A percentile compares a stretch with the other conserved stretches of the same genome.
phyloP scores from a whole-genome alignment of 164 flowering plant species.

The Aristolochia fimbriata region DNA sequence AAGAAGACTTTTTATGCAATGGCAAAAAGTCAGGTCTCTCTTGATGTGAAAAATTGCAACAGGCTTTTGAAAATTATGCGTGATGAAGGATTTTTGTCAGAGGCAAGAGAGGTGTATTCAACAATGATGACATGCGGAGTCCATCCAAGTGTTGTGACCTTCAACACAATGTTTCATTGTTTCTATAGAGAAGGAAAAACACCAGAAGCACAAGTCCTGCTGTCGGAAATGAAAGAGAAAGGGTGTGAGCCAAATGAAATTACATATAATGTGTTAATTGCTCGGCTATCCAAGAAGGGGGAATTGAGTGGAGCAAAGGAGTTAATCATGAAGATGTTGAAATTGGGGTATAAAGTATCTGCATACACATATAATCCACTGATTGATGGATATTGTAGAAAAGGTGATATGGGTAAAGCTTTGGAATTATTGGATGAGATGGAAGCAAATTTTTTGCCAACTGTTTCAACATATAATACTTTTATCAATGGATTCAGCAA shows the following conservation, averaged over 20 bases:
- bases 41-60: slow-evolving; percentile 63
- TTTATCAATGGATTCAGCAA: slow-evolving; percentile 42
- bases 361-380: slow-evolving; percentile 49
- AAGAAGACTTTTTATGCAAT: slow-evolving; percentile 43
- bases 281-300: slow-evolving; percentile 47
- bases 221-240: slow-evolving; percentile 43
- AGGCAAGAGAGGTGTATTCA: slow-evolving; percentile 37
- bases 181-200: slow-evolving; percentile 47
- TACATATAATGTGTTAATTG: slow-evolving; percentile 56
- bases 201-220: slow-evolving; percentile 25
- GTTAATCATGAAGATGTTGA: slow-evolving; percentile 40
- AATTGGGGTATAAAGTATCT: slow-evolving; percentile 34
- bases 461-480: slow-evolving; percentile 42
- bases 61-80: slow-evolving; percentile 48
- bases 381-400: slow-evolving; percentile 41
- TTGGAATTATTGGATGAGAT: slow-evolving; percentile 34
- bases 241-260: slow-evolving; percentile 43
- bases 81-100: slow-evolving; percentile 21
- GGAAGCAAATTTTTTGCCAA: slow-evolving; percentile 30
- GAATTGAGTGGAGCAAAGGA: slow-evolving; percentile 35
- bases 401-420: slow-evolving; percentile 44
- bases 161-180: slow-evolving; percentile 52
- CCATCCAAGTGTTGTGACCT: slow-evolving; percentile 42
- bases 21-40: slow-evolving; percentile 38
- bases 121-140: slow-evolving; percentile 41